Conservation (phyloP, 176 grass and related monocot species). For the Avena sativa region DNA sequence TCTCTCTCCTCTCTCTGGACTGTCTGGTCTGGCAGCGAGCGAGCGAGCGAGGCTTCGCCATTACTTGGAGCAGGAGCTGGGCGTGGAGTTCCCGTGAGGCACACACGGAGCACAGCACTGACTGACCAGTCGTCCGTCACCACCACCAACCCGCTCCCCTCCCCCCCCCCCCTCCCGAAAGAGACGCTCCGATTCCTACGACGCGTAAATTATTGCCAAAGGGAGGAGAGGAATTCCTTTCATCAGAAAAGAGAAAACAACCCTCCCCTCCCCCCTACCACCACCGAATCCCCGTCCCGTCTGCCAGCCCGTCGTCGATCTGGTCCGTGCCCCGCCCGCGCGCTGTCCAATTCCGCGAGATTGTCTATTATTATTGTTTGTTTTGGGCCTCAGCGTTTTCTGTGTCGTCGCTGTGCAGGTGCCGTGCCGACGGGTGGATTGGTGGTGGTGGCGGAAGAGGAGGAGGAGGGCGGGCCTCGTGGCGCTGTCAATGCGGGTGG, state of each 20-base stretch:
- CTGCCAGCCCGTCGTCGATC: constrained; percentile 39
- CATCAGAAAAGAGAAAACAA: no score
- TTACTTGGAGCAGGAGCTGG: constrained; percentile 63
- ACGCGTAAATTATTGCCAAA: constrained; percentile 36
- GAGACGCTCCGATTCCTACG: constrained; percentile 66
- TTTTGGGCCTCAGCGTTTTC: not conserved
- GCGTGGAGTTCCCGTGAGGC: constrained; percentile 65
- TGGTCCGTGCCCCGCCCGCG: constrained; percentile 38
- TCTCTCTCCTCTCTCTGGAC: not conserved
- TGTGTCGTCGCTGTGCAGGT: constrained; percentile 13
- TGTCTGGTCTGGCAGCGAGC: no score
- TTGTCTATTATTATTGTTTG: not conserved
- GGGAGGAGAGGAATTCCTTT: constrained; percentile 10
- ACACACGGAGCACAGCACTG: not conserved
- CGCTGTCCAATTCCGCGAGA: not conserved
- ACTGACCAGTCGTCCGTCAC: not conserved
- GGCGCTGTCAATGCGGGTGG: constrained; percentile 58
- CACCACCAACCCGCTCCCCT: constrained; percentile 39
- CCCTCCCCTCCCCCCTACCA: not conserved
- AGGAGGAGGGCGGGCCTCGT: not conserved
- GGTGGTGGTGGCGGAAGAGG: not conserved
- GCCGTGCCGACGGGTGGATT: constrained; percentile 9
- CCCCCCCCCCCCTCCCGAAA: constrained; percentile 43
- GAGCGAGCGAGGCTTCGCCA: constrained; percentile 37
- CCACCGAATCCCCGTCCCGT: constrained; percentile 40